A percentile compares a stretch with the other conserved stretches of the same genome.
Evolutionary conservation across 2,329 filamentous ascomycete species (phyloP).

Genomic region (Dryadomyces quercus-mongolicae): DNA sequence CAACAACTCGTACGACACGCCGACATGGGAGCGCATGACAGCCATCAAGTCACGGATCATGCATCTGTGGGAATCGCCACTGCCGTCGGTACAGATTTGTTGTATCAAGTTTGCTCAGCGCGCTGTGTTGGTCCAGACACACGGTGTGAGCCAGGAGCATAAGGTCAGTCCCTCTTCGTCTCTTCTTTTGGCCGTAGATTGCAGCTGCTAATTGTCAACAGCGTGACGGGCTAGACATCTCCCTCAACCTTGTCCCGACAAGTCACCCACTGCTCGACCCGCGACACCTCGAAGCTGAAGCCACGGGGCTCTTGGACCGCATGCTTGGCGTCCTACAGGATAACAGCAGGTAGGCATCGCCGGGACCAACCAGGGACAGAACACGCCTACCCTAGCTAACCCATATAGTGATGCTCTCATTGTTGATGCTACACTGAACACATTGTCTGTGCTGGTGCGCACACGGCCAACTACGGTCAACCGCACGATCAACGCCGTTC

Average conservation of each 20-base stretch:
- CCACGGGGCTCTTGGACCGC: constrained; percentile 78
- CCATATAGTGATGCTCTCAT: constrained; percentile 64
- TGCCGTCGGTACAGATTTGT: constrained; percentile 70
- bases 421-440: constrained; percentile 85
- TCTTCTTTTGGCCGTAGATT: background rate
- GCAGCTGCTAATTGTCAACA: constrained; percentile 17
- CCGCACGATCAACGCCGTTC: constrained; percentile 72
- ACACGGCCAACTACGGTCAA: constrained; percentile 68
- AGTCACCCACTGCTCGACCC: constrained; percentile 72
- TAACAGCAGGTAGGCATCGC: constrained; percentile 53
- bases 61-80: constrained; percentile 72
- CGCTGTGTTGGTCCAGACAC: constrained; percentile 83
- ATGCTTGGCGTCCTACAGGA: constrained; percentile 79
- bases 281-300: constrained; percentile 80
- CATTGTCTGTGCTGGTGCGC: constrained; percentile 70
- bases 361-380: background rate
- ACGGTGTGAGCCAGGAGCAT: constrained; percentile 68
- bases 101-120: constrained; percentile 97
- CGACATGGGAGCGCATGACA: constrained; percentile 79
- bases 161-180: constrained; percentile 46
- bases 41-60: constrained; percentile 84
- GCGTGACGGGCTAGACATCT: constrained; percentile 70
- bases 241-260: constrained; percentile 70
- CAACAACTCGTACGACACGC: constrained; percentile 68
- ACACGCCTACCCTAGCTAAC: background rate